Conservation (phyloP, 805 yeast genomes). For the Tetrapisispora arboricola region DNA sequence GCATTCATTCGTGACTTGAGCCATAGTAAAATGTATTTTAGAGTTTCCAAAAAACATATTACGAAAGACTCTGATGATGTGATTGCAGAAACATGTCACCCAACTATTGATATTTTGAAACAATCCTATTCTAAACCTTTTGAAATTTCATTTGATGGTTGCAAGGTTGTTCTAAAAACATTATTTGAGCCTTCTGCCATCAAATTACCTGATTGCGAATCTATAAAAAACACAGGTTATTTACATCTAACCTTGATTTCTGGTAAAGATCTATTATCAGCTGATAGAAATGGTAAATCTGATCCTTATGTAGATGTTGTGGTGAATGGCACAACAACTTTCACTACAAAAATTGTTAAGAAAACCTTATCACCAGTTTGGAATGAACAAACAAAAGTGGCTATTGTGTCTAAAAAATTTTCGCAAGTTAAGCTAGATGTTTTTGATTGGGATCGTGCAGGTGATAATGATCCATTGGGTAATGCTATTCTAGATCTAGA, state of each 20-base stretch:
- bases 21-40: slow-evolving; percentile 45
- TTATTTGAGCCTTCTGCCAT: slow-evolving; percentile 53
- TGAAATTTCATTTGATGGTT: slow-evolving; percentile 35
- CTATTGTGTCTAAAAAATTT: slow-evolving; percentile 54
- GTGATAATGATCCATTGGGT: slow-evolving; percentile 55
- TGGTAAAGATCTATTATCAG: slow-evolving; percentile 45
- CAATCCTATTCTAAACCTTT: slow-evolving; percentile 39
- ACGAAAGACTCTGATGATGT: slow-evolving; percentile 41
- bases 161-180: slow-evolving; percentile 38
- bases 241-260: slow-evolving; percentile 46
- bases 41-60: slow-evolving; percentile 44
- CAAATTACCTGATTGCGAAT: slow-evolving; percentile 46
- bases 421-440: slow-evolving; percentile 39
- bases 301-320: slow-evolving; percentile 56
- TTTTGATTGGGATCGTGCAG: slow-evolving; percentile 73
- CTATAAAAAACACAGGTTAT: slow-evolving; percentile 58
- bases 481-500: slow-evolving; percentile 40
- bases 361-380: slow-evolving; percentile 65
- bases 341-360: slow-evolving; percentile 51
- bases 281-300: slow-evolving; percentile 66
- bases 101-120: slow-evolving; percentile 46
- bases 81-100: slow-evolving; percentile 38
- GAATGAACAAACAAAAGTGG: slow-evolving; percentile 56
- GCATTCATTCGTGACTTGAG: slow-evolving; percentile 63
- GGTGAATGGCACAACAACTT: slow-evolving; percentile 44